Base-by-base conservation (phyloP, 2,329 filamentous ascomycete species). In the Westerdykella sp. region DNA sequence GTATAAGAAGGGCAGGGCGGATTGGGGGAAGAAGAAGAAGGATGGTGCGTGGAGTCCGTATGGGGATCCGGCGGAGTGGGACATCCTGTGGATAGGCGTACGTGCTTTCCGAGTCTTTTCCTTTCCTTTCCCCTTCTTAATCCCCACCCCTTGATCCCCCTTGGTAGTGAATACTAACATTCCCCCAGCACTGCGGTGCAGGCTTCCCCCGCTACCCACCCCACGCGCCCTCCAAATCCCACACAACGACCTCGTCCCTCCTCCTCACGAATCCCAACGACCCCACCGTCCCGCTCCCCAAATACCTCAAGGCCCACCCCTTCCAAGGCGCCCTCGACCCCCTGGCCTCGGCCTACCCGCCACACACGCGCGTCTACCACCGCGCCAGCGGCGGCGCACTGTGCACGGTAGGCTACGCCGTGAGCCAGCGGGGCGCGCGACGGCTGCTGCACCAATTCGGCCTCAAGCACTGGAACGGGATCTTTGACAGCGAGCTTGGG, bases 51-150 rank as follows among this genome's bases (percentile, higher is more conserved):
- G 9, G 18, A 65, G 56, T n/a, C 63, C 65, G 13, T 62, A 62
- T 36, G 59, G 56, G 1, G 64, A 67, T 43, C 56, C 59, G 14
- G 25, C 49, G 16, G 43, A 63, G 35, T 70, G 68, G 68, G 68
- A 71, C 43, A 50, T 70, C 30, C 57, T 71, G 22, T 69, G 66
- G 66, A 58, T 68, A 7, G 69, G 69, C 13, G 32, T 35, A 35
- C 10, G 32, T 16, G 15, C 12, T 34, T 12, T 34, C 23, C n/a
- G n/a, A n/a, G n/a, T 25, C 23, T 25, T 25, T 25, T 34, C 32
- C 32, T 16, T 16, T 13, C 13, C 13, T 12, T 15, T 35, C 32
- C n/a, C n/a, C 32, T 15, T 18, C 9, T 12, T n/a, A n/a, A n/a
- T n/a, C n/a, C 11, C 11, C 11, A 9, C 25, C 9, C 7, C 11